Base-by-base conservation (phyloP, 495 filamentous ascomycete genomes). In the Pseudoneurospora amorphoporcata region DNA sequence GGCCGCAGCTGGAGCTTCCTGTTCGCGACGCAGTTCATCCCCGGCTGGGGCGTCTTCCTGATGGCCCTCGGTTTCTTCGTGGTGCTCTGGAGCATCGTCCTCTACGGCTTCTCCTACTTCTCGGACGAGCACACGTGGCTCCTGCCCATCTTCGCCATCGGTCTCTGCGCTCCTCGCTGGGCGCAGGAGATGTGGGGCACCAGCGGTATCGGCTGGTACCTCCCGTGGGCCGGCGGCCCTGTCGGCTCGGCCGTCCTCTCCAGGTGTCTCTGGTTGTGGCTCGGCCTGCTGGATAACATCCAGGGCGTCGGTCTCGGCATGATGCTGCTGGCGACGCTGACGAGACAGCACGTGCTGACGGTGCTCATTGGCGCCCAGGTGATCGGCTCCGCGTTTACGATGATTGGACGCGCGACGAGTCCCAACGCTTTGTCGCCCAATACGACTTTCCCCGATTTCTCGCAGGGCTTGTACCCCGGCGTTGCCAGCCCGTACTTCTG, bases 111-210 rank as follows among this genome's bases (percentile, higher is more conserved):
- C 73, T 77, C 84, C 8, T 72, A 77, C 72, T 78, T 88, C 3
- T 85, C 84, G 14, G 86, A 84, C 71, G 81, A 82, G 39, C 89
- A 91, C 79, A 83, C 82, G 5, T 91, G 90, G 90, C 84, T 91
- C 75, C 76, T 91, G 35, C 89, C 90, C 58, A 86, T 91, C 74
- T 91, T 91, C 75, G 89, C 89, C 40, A 84, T 90, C 71, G 88
- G 88, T 43, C 84, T 92, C 16, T 86, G 87, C 29, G 86, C 88
- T 1, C 90, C 90, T 0, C 82, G 88, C 61, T 92, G 90, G 89
- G 85, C 84, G 38, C 90, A 91, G 79, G 89, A 89, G 78, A 85
- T 90, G 72, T 92, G 90, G 90, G 84, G 81, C 17, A 86, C 84
- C 0, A 87, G 85, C 1, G 84, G 84, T 41, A 84, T 89, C 74